A percentile compares a stretch with the other conserved stretches of the same genome.
These are phyloP conservation scores for Aspergillus quadrilineatus DNA, from an alignment of 2,329 filamentous ascomycete genomes.

Conservation along the genomic window DNA sequence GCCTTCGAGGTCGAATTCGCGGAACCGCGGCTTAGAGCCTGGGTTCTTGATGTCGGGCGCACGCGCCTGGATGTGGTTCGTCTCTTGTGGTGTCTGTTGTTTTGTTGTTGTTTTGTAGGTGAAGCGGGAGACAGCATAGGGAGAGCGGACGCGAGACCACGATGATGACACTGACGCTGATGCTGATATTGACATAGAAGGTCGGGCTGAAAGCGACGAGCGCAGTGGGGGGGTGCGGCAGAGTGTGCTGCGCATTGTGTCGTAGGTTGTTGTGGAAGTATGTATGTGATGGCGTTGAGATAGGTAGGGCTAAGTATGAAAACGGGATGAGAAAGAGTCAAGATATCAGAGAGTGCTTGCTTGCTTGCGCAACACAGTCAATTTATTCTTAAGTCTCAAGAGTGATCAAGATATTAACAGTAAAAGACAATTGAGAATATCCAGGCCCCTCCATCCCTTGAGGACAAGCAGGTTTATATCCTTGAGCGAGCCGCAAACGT, in stretches of 20 bases:
- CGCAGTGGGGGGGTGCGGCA: conserved; percentile 15
- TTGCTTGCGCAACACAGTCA: not conserved
- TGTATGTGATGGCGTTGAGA: not conserved
- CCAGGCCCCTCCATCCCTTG: not conserved
- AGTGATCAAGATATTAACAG: not conserved
- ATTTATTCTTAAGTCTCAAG: not conserved
- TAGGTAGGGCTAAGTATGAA: not conserved
- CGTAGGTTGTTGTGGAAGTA: not conserved
- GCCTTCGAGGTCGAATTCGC: conserved; percentile 44
- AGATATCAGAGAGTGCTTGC: not conserved
- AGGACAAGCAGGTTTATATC: conserved; percentile 25
- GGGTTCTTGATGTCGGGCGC: conserved; percentile 24
- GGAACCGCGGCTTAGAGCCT: conserved; percentile 35
- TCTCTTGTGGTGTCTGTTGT: conserved; percentile 13
- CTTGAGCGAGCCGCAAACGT: conserved; percentile 4
- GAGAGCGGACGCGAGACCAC: conserved; percentile 8
- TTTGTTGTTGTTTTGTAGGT: conserved; percentile 22
- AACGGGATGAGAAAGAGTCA: not conserved
- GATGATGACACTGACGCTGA: conserved; percentile 11
- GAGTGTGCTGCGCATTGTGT: conserved; percentile 20
- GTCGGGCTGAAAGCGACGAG: conserved; percentile 13
- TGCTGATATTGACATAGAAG: not conserved
- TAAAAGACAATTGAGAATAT: not conserved
- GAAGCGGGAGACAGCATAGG: conserved; percentile 20
- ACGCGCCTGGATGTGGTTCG: conserved; percentile 35